phyloP scores from a whole-genome alignment of 768 basidiomycete species.

The Pilatotrama ljubarskyi region DNA sequence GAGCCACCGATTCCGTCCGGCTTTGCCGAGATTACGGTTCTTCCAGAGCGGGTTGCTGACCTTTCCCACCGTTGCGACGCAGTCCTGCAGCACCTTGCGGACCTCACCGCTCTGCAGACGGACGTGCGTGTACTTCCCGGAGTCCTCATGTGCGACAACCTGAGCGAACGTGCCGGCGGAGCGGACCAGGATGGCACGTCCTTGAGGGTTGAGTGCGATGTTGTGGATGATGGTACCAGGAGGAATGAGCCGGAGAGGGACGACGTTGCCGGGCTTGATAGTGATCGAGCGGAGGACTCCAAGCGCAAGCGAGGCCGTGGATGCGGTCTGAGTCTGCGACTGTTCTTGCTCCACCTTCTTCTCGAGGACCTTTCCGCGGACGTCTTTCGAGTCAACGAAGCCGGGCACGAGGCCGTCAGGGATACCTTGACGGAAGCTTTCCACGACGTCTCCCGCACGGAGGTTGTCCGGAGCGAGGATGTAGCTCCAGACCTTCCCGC shows the following conservation, averaged over 20 bases:
- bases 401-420: slow-evolving; percentile 69
- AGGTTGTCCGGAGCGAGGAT: slow-evolving; percentile 91
- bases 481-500: slow-evolving; percentile 74
- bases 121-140: slow-evolving; percentile 75
- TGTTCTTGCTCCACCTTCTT: slow-evolving; percentile 18
- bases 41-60: slow-evolving; percentile 94
- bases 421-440: slow-evolving; percentile 83
- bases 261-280: slow-evolving; percentile 88
- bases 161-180: slow-evolving; percentile 87
- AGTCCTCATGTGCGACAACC: slow-evolving; percentile 75
- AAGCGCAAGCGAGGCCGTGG: slow-evolving; percentile 68
- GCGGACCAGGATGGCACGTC: slow-evolving; percentile 81
- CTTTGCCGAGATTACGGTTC: slow-evolving; percentile 83
- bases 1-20: slow-evolving; percentile 85
- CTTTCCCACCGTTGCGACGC: slow-evolving; percentile 86
- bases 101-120: slow-evolving; percentile 92
- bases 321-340: slow-evolving; percentile 32
- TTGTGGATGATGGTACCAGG: slow-evolving; percentile 90
- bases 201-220: slow-evolving; percentile 72
- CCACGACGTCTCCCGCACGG: slow-evolving; percentile 83
- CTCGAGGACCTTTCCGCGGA: slow-evolving; percentile 28
- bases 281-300: slow-evolving; percentile 84
- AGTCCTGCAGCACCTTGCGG: slow-evolving; percentile 76
- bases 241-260: slow-evolving; percentile 89
- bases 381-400: slow-evolving; percentile 30